A percentile compares a stretch with the other conserved stretches of the same genome.
Evolutionary conservation across 129 eudicot genomes (phyloP).

Genomic region (Mikania micrantha): DNA sequence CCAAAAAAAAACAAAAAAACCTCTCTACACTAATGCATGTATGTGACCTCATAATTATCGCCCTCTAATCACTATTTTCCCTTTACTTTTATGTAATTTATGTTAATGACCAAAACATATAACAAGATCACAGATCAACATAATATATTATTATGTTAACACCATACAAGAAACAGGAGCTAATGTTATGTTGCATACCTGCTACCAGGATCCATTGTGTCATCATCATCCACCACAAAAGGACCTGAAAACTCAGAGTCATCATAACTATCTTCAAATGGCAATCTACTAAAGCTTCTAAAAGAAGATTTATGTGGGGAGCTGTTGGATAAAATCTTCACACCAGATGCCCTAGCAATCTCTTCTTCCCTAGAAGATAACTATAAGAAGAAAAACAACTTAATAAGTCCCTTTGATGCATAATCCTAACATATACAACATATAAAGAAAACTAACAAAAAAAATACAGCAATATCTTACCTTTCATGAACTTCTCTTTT

Average conservation of each 20-base stretch:
- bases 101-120: neutral
- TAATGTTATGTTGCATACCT: conserved; percentile 45
- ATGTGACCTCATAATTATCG: conserved; percentile 1
- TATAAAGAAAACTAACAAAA: neutral
- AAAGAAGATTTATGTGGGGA: conserved; percentile 59
- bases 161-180: neutral
- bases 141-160: neutral
- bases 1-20: neutral
- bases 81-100: neutral
- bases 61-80: neutral
- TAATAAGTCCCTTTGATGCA: conserved; percentile 1
- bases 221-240: conserved; percentile 85
- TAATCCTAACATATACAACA: neutral
- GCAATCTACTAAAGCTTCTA: conserved; percentile 69
- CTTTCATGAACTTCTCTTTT: neutral
- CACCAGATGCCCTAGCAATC: conserved; percentile 36
- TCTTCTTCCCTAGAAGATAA: conserved; percentile 51
- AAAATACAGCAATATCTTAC: neutral
- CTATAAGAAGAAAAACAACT: conserved; percentile 27
- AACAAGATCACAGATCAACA: conserved; percentile 8
- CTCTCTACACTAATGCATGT: neutral
- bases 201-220: conserved; percentile 55
- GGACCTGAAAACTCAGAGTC: conserved; percentile 81
- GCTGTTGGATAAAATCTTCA: conserved; percentile 50
- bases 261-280: conserved; percentile 68